Conservation (phyloP, 805 yeast genomes). For the Pichia kluyveri region DNA sequence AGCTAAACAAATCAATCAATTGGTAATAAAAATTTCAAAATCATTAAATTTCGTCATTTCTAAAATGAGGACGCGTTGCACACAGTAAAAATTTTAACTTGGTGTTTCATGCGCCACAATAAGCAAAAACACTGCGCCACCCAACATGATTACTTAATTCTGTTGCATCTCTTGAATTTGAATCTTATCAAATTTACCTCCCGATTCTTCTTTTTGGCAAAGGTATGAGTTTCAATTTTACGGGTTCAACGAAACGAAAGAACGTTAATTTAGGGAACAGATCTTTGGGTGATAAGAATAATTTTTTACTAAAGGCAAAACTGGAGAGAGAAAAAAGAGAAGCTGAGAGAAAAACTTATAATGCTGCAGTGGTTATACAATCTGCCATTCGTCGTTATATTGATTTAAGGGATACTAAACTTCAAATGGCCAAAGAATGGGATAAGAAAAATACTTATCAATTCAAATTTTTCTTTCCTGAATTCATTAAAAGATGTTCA, state of each 20-base stretch:
- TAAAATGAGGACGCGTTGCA: too few species aligned
- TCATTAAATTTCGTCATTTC: too few species aligned
- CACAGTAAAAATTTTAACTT: too few species aligned
- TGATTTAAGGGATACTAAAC: slow-evolving; percentile 23
- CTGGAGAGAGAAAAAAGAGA: slow-evolving; percentile 62
- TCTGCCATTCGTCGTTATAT: slow-evolving; percentile 33
- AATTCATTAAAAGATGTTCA: not conserved
- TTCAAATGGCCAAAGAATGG: slow-evolving; percentile 17
- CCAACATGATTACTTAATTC: too few species aligned
- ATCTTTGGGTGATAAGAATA: slow-evolving; percentile 26
- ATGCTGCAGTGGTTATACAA: slow-evolving; percentile 46
- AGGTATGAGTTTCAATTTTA: slow-evolving; percentile 19
- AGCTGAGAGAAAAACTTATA: slow-evolving; percentile 36
- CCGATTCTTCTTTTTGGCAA: not conserved
- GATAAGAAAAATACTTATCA: slow-evolving; percentile 15
- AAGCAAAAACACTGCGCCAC: too few species aligned
- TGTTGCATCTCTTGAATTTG: too few species aligned
- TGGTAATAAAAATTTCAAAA: too few species aligned
- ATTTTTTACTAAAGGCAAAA: slow-evolving; percentile 54
- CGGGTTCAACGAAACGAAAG: slow-evolving; percentile 25
- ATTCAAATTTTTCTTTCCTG: slow-evolving; percentile 24
- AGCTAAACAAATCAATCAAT: not conserved
- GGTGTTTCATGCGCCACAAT: too few species aligned
- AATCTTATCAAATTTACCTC: too few species aligned
- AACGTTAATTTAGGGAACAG: slow-evolving; percentile 43